These are phyloP conservation scores for Coprinopsis cinerea DNA, from an alignment of 768 basidiomycete species.

Conservation along the genomic window DNA sequence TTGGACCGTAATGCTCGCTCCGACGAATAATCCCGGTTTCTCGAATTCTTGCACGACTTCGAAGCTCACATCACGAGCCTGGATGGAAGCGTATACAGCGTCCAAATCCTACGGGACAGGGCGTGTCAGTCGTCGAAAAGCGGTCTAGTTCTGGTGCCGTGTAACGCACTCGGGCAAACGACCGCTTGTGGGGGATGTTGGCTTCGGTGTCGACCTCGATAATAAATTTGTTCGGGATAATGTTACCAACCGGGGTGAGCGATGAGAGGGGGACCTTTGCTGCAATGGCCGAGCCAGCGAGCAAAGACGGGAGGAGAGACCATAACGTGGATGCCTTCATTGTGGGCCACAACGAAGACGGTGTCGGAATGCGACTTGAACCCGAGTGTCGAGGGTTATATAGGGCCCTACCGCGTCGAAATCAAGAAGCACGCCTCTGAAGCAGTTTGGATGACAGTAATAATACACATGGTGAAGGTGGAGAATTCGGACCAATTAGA, in stretches of 20 bases:
- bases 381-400: background rate
- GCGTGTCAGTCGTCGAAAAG: no score
- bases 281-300: slow-evolving; percentile 23
- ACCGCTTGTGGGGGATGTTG: slow-evolving; percentile 30
- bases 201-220: slow-evolving; percentile 45
- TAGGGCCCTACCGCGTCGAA: background rate
- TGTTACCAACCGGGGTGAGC: slow-evolving; percentile 33
- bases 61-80: slow-evolving; percentile 37
- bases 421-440: background rate
- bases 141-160: no score
- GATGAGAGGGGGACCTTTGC: slow-evolving; percentile 30
- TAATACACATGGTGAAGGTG: background rate
- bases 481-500: background rate
- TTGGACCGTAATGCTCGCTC: slow-evolving; percentile 46
- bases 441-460: background rate
- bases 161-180: slow-evolving; percentile 24
- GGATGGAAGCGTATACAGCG: slow-evolving; percentile 41
- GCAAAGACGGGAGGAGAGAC: slow-evolving; percentile 21
- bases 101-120: slow-evolving; percentile 47
- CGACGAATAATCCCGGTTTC: slow-evolving; percentile 47
- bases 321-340: slow-evolving; percentile 31
- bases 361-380: background rate
- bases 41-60: slow-evolving; percentile 49
- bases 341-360: slow-evolving; percentile 2
- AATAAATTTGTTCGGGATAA: slow-evolving; percentile 44